Evolutionary conservation across 768 basidiomycete species (phyloP).

Genomic region (Russula abietina): DNA sequence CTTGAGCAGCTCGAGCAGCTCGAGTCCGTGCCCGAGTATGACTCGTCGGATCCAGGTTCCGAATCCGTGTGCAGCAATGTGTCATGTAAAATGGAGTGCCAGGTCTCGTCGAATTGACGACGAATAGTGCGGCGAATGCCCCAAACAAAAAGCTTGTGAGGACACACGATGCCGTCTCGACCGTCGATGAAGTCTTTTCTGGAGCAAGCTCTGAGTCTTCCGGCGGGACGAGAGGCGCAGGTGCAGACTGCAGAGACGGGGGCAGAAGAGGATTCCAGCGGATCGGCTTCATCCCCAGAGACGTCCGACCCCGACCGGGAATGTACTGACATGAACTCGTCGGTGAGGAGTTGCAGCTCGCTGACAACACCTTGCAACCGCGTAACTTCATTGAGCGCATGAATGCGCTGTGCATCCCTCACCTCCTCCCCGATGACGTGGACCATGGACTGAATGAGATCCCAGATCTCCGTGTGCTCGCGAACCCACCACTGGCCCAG

Average conservation of each 20-base stretch:
- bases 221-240: constrained; percentile 25
- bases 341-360: constrained; percentile 42
- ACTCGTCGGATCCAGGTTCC: constrained; percentile 14
- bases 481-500: constrained; percentile 62
- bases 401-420: constrained; percentile 42
- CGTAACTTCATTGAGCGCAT: constrained; percentile 41
- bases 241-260: constrained; percentile 14
- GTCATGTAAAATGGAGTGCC: constrained; percentile 23
- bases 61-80: constrained; percentile 2
- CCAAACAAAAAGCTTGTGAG: constrained; percentile 57
- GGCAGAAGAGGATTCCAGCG: not conserved
- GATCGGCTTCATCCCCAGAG: constrained; percentile 15
- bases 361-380: constrained; percentile 46
- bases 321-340: constrained; percentile 33
- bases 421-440: constrained; percentile 62
- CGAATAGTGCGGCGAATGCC: constrained; percentile 45
- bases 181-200: constrained; percentile 22
- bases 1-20: constrained; percentile 25
- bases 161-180: constrained; percentile 39
- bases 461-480: constrained; percentile 56
- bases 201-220: constrained; percentile 13
- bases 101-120: constrained; percentile 24
- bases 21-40: constrained; percentile 11
- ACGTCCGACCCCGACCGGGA: constrained; percentile 26
- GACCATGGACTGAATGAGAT: constrained; percentile 53